These are phyloP conservation scores for Neonectria hederae DNA, from an alignment of 2,329 filamentous ascomycete species.

Conservation along the genomic window DNA sequence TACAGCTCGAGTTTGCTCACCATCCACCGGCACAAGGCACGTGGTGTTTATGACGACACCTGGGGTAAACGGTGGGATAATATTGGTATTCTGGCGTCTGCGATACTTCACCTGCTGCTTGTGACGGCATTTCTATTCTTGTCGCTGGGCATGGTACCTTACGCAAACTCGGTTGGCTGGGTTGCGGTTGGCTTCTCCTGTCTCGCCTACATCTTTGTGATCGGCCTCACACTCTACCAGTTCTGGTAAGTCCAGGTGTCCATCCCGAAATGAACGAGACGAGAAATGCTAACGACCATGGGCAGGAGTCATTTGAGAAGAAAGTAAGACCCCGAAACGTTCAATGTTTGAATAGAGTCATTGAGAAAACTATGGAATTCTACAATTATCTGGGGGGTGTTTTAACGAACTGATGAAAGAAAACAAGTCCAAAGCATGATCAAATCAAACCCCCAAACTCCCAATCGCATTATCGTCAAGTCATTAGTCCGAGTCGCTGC, in stretches of 20 bases:
- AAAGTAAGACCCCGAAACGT: background rate
- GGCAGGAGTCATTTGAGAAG: background rate
- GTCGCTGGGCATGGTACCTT: background rate
- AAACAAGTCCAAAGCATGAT: background rate
- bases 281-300: background rate
- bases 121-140: background rate
- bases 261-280: too few species aligned
- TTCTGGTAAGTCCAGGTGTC: background rate
- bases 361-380: background rate
- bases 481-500: conserved; percentile 43
- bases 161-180: background rate
- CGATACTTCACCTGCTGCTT: background rate
- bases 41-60: background rate
- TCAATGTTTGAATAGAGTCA: background rate
- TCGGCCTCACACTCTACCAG: background rate
- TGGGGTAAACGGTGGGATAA: background rate
- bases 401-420: background rate
- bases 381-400: background rate
- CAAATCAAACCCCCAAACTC: conserved; percentile 4
- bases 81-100: background rate
- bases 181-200: background rate
- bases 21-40: background rate
- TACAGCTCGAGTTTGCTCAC: background rate
- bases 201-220: background rate
- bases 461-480: conserved; percentile 6